Percentiles rank a stretch among this genome's conserved stretches.
phyloP scores from a whole-genome alignment of 768 basidiomycete genomes.

The Tricholoma sp. region DNA sequence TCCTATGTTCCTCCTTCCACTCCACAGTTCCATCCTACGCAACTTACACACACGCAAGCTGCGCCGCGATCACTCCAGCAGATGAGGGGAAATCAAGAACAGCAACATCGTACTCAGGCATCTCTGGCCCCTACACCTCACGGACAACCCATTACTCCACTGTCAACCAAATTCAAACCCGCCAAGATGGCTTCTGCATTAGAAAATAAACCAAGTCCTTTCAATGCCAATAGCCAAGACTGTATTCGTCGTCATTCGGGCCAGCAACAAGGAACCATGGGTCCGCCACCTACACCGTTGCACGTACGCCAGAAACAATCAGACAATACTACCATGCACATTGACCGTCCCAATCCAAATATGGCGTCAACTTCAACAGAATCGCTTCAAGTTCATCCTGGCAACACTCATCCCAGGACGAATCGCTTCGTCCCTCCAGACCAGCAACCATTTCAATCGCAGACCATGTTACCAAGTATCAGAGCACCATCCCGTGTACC shows the following conservation, averaged over 20 bases:
- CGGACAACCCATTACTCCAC: conserved; percentile 13
- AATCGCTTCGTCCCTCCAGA: conserved; percentile 10
- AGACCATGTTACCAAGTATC: conserved; percentile 18
- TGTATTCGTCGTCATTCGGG: conserved; percentile 12
- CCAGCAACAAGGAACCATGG: conserved; percentile 34
- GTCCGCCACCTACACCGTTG: conserved; percentile 49
- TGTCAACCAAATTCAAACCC: conserved; percentile 24
- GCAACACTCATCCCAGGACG: background rate
- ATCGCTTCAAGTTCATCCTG: conserved; percentile 3
- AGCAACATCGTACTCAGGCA: conserved; percentile 15
- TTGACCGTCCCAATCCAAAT: background rate
- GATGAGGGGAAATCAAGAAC: conserved; percentile 20
- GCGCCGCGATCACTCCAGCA: conserved; percentile 36
- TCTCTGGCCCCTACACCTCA: conserved; percentile 8
- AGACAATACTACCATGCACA: background rate
- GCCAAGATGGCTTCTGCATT: conserved; percentile 2
- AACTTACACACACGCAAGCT: conserved; percentile 38
- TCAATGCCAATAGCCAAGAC: conserved; percentile 8
- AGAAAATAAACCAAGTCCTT: conserved; percentile 9
- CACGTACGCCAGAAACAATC: conserved; percentile 24
- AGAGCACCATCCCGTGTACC: conserved; percentile 23
- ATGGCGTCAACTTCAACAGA: conserved; percentile 3
- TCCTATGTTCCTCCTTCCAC: conserved; percentile 52
- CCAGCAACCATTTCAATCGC: conserved; percentile 4
- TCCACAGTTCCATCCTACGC: conserved; percentile 33